Evolutionary conservation across 441 rosid species (phyloP), one percentile per base, ranked within the genome.

Genomic region (Metrosideros polymorpha): DNA sequence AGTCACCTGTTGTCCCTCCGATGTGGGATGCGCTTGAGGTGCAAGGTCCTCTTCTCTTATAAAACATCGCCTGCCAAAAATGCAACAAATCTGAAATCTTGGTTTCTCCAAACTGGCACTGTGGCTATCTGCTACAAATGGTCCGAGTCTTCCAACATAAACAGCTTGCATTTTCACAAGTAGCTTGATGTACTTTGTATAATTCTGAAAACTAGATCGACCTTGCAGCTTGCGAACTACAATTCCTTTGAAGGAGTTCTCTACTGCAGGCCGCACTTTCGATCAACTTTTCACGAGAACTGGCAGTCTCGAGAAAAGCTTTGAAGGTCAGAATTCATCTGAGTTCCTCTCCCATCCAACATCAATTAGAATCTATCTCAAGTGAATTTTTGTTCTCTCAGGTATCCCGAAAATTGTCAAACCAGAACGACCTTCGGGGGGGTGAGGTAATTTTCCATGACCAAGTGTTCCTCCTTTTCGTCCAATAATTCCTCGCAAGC

Each of bases 201-300:
- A 1, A 71, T 35, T 71, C 79, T 71, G 15, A 71, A 7, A 22
- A 71, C 47, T 71, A 22, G 79, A 71, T 71, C 47, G 47, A 71
- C 9, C 84, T 85, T 92, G 96, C 97, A 95, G 98, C 98, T 96
- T 79, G 93, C 99, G 71, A 97, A 94, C 87, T 97, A 97, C 96
- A 97, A 97, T 91, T 96, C 99, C 88, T 95, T 96, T 86, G 99
- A 97, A 93, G 99, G 99, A 54, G 99, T 97, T 57, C 95, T 96
- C 12, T 97, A 96, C 87, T 96, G 99, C 95, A 93, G 97, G 87
- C 99, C 99, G 57, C 99, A 97, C 89, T 97, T n/a, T 97, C 42
- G 99, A 97, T 93, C 99, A 96, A 87, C 93, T 94, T 42, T 95
- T 97, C 88, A 96, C 95, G 92, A 94, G 98, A 94, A 97, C 99